Conservation (phyloP, 192 early-diverging fungal genomes). For the Paraglomus occultum region DNA sequence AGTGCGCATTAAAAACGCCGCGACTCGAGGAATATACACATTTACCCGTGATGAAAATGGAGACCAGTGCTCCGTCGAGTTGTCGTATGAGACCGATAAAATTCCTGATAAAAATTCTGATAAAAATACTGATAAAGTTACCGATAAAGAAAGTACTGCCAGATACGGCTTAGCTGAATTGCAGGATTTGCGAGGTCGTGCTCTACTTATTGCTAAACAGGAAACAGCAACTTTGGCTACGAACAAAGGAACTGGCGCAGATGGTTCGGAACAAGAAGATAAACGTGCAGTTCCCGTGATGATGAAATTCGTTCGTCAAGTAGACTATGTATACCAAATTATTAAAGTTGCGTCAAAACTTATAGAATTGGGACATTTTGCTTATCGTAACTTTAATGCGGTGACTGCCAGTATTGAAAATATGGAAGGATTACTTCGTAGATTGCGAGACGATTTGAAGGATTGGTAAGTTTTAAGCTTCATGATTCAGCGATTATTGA, state of each 20-base stretch:
- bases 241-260: background rate
- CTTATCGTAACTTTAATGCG: conserved; percentile 21
- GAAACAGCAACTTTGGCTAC: background rate
- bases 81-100: conserved; percentile 19
- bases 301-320: conserved; percentile 25
- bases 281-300: background rate
- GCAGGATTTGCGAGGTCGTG: conserved; percentile 27
- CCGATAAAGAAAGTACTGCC: background rate
- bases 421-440: conserved; percentile 2
- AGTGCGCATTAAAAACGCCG: conserved; percentile 28
- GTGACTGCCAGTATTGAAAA: background rate
- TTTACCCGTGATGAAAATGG: conserved; percentile 6
- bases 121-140: too few species aligned
- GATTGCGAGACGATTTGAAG: conserved; percentile 15
- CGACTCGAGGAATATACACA: conserved; percentile 14
- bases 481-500: background rate
- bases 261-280: background rate
- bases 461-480: conserved; percentile 2
- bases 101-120: too few species aligned
- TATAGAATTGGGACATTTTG: conserved; percentile 32
- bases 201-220: conserved; percentile 27
- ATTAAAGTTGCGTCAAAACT: conserved; percentile 14
- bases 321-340: conserved; percentile 26
- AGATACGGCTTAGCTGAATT: conserved; percentile 17
- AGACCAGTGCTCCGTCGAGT: conserved; percentile 14